Base-by-base conservation (phyloP, 1,139 yeast species). In the Debaryomyces singareniensis region DNA sequence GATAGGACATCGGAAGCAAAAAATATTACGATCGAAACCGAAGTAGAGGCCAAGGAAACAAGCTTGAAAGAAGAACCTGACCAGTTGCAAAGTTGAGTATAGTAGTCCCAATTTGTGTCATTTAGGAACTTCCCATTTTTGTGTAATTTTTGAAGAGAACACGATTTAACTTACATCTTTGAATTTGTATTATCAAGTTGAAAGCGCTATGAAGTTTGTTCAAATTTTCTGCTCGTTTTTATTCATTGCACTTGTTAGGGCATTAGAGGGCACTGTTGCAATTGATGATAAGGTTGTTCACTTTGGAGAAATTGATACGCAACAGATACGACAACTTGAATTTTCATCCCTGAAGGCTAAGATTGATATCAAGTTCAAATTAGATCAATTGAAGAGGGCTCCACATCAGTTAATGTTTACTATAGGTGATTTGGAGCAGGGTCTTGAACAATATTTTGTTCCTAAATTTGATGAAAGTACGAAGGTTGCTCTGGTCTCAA, bases 231-330 rank as follows among this genome's bases (percentile, higher is more conserved):
- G 21, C 21, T 18, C n/a, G 9, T n/a, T 18, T 18, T 18, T 14
- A 9, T 13, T 23, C 9, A 13, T 12, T 7, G 11, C 11, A 23
- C 7, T 13, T 7, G 7, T 12, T 23, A 36, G 53, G 6, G 41
- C 57, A 24, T 34, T 51, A 5, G 49, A 47, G 29, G 69, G 68
- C 3, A 36, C 49, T 5, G 45, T 62, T 24, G 47, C 44, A 23
- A 50, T 59, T 26, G 55, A 53, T 26, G 49, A 45, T 16, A 37
- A 50, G 13, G 30, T 40, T 10, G 45, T 59, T 24, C 44, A 49
- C 22, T 49, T 54, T 35, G 71, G 69, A 3, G 69, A 62, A 39
- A 36, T 61, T 28, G 50, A 52, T 33, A 61, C 69, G 11, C 58
- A 49, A 32, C 63, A 58, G 38, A 46, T 61, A 33, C 58, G 53